Conservation (phyloP, 306 rosid species). For the Ormosia semicastrata region DNA sequence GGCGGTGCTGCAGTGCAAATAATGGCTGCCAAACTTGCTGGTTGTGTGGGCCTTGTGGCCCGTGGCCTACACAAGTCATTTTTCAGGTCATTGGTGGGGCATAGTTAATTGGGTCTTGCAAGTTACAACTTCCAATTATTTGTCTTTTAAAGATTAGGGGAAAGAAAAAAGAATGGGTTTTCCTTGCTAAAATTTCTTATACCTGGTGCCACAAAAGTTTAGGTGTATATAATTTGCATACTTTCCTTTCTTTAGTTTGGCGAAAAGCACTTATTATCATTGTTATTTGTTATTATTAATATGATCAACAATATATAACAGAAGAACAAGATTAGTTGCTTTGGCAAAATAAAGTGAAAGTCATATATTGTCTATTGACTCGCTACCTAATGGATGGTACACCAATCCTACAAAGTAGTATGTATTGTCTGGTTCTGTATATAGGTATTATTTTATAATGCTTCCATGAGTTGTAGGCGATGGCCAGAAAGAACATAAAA, state of each 20-base stretch:
- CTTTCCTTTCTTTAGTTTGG: background rate
- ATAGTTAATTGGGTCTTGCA: background rate
- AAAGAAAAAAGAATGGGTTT: no score
- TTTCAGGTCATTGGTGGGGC: background rate
- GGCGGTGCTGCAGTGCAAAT: background rate
- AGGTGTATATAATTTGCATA: background rate
- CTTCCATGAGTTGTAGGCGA: slow-evolving; percentile 1
- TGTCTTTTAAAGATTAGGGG: no score
- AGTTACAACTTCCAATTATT: background rate
- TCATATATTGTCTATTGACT: background rate
- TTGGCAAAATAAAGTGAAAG: background rate
- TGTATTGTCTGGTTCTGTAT: slow-evolving; percentile 8
- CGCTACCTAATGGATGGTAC: background rate
- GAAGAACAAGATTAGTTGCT: background rate
- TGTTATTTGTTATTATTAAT: background rate
- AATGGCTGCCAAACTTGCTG: background rate
- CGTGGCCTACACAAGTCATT: background rate
- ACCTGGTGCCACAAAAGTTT: background rate
- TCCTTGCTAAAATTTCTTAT: background rate
- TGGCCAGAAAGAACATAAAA: background rate
- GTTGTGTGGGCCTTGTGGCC: background rate
- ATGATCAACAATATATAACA: background rate
- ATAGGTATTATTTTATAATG: background rate
- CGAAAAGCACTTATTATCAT: background rate
- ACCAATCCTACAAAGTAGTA: background rate